phyloP scores from a whole-genome alignment of 352 stramenopile genomes.

The Lagenidium giganteum region DNA sequence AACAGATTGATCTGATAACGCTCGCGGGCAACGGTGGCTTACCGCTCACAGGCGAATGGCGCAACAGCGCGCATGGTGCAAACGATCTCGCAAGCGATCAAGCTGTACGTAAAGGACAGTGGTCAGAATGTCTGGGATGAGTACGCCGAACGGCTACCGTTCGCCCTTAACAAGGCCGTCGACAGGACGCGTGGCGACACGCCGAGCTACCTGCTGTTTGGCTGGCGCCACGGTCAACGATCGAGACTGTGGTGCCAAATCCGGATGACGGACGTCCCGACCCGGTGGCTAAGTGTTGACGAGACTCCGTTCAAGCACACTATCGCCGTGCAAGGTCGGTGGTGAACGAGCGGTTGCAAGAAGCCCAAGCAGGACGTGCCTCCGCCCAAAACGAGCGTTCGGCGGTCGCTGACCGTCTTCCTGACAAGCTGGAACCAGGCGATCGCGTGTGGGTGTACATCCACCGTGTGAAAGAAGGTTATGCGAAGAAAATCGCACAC shows the following conservation, averaged over 20 bases:
- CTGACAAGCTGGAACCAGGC: conserved; percentile 4
- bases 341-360: too few relatives aligned
- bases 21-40: conserved; percentile 2
- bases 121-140: conserved; percentile 15
- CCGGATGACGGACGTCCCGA: background rate
- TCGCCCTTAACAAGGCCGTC: conserved; percentile 13
- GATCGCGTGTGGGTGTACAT: conserved; percentile 18
- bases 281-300: background rate
- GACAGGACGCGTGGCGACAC: conserved; percentile 2
- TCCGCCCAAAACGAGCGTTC: too few relatives aligned
- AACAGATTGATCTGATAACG: too few relatives aligned
- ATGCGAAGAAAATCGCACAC: conserved; percentile 18
- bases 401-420: too few relatives aligned
- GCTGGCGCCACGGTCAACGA: conserved; percentile 9
- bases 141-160: conserved; percentile 7
- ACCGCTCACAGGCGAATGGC: conserved; percentile 11
- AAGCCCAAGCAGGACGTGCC: too few relatives aligned
- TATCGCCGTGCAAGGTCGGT: conserved; percentile 3
- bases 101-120: conserved; percentile 5
- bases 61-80: conserved; percentile 9
- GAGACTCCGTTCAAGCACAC: background rate
- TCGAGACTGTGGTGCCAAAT: background rate
- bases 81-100: too few relatives aligned
- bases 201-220: conserved; percentile 15
- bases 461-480: too few relatives aligned